Conservation (phyloP, 78 protist species). For the Speleostelium caveatum region DNA sequence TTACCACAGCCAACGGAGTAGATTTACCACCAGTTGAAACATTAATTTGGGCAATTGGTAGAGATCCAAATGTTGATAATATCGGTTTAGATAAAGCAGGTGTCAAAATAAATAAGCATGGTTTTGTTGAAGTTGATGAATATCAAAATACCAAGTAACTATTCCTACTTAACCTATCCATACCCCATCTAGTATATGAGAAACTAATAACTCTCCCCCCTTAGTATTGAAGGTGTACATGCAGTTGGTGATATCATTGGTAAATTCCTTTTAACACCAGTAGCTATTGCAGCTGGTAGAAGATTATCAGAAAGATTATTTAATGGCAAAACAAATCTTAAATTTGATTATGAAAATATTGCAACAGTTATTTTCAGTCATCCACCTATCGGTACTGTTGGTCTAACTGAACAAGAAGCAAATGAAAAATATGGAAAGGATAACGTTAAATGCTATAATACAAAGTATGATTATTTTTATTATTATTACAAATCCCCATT, state of each 20-base stretch:
- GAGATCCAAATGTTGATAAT: conserved; percentile 73
- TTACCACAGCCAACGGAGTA: not conserved
- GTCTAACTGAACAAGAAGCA: conserved; percentile 92
- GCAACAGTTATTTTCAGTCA: conserved; percentile 92
- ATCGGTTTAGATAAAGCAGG: conserved; percentile 85
- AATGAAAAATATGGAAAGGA: conserved; percentile 77
- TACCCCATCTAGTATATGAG: no score
- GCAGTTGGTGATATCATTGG: conserved; percentile 92
- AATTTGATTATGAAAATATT: conserved; percentile 85
- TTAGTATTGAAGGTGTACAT: conserved; percentile 58
- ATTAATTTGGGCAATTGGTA: conserved; percentile 89
- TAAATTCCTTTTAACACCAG: conserved; percentile 87
- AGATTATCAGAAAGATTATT: conserved; percentile 89
- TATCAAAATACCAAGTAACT: conserved; percentile 83
- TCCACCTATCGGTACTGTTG: conserved; percentile 95
- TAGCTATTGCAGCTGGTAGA: conserved; percentile 96
- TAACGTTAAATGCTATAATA: conserved; percentile 73
- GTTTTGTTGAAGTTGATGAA: conserved; percentile 82
- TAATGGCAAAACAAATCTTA: conserved; percentile 42
- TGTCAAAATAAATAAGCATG: conserved; percentile 30
- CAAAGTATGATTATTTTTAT: no score
- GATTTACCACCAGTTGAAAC: conserved; percentile 74
- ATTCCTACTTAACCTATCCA: no score
- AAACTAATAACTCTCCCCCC: no score
- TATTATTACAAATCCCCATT: not conserved